Conservation (phyloP, 257 asterid species). For the Gentiana straminea region DNA sequence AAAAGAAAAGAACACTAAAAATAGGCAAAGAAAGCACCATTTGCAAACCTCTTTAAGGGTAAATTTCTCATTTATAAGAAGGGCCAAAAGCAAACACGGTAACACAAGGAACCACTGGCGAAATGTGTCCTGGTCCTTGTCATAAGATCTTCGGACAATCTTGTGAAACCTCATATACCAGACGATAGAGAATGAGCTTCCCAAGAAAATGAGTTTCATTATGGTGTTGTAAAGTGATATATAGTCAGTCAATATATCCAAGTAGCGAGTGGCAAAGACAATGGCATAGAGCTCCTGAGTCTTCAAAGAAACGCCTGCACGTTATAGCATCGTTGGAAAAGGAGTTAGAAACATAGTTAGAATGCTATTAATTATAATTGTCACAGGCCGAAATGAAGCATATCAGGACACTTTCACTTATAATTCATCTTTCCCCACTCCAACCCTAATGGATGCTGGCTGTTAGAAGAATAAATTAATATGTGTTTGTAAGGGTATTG, state of each 20-base stretch:
- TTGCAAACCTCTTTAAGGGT: conserved; percentile 54
- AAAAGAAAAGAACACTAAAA: too few relatives aligned
- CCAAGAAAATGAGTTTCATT: conserved; percentile 77
- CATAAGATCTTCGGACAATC: conserved; percentile 77
- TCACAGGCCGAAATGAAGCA: too few relatives aligned
- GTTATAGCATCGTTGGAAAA: background rate
- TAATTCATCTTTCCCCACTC: too few relatives aligned
- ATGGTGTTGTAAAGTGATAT: conserved; percentile 66
- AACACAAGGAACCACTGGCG: conserved; percentile 63
- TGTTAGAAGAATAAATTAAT: too few relatives aligned
- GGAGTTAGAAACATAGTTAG: background rate
- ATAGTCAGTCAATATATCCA: conserved; percentile 64
- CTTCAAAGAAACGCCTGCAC: conserved; percentile 71
- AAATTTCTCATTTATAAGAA: conserved; percentile 54
- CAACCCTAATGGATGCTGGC: too few relatives aligned
- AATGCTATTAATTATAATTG: too few relatives aligned
- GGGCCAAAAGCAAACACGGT: conserved; percentile 64
- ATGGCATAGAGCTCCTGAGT: conserved; percentile 80
- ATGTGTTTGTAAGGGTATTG: too few relatives aligned
- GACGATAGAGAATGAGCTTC: conserved; percentile 76
- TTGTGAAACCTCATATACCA: conserved; percentile 85
- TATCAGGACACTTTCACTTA: too few relatives aligned
- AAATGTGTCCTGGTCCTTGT: conserved; percentile 81
- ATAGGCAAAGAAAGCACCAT: too few relatives aligned
- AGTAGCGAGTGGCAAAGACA: conserved; percentile 78